Evolutionary conservation across 2,329 filamentous ascomycete species (phyloP), one percentile per base, ranked within the genome.

Genomic region (Cordyceps fumosorosea): DNA sequence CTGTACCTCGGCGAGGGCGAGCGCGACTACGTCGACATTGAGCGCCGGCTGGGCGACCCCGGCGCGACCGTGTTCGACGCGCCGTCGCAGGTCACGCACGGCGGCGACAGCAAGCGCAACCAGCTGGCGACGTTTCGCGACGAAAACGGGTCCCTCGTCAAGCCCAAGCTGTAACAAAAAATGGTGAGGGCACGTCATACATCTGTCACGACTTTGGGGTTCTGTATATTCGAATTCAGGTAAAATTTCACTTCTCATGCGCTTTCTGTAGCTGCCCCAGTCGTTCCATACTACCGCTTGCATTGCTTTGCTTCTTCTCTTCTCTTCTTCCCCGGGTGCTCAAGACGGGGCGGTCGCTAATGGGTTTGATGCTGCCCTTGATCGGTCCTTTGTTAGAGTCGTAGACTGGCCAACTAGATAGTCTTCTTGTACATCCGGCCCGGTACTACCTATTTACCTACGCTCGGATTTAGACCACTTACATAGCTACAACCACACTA

Each of bases 1-100:
- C 67, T 81, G 18, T 81, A 81, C 66, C 48, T 80, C 1, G 79
- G 79, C 18, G 74, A 78, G 57, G 71, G 73, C 3, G 71, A 78
- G 70, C 70, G 79, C 34, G 71, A 78, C 14, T 81, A 81, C 63
- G 70, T 80, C n/a, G 72, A 77, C 8, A 64, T 73, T 0, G 67
- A 69, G 5, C 55, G 73, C 18, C 71, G 79, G 44, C 65, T 67
- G 63, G 70, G 72, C 64, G 72, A 74, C 62, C 63, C 67, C 11
- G 67, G 67, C 7, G 68, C 67, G 1, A 67, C 66, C 2, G 67
- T 73, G 1, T 77, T 76, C 40, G 75, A 74, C 52, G 71, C 70
- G 3, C 76, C 75, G 1, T 69, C 71, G 16, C 63, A 70, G 51
- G 75, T 78, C 14, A 66, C 65, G 14, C 76, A 78, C 52, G 76